These are phyloP conservation scores for Ophiostoma fasciatum DNA, from an alignment of 2,329 filamentous ascomycete species.

Conservation along the genomic window DNA sequence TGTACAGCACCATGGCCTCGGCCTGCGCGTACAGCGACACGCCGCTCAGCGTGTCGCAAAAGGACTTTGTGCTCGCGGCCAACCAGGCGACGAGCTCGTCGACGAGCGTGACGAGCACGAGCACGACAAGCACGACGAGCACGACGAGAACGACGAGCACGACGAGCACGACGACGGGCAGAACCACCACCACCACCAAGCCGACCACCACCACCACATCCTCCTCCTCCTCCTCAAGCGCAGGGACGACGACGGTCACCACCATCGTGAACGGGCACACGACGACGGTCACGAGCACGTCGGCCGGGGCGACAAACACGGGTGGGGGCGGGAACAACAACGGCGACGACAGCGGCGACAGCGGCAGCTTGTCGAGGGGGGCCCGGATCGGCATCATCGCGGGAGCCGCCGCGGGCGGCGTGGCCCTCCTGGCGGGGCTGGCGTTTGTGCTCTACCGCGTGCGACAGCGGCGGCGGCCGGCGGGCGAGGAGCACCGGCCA, in stretches of 20 bases:
- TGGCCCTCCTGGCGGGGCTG: slow-evolving; percentile 11
- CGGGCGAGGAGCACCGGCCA: slow-evolving; percentile 17
- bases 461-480: slow-evolving; percentile 11
- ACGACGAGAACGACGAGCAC: slow-evolving; percentile 1
- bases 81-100: slow-evolving; percentile 4
- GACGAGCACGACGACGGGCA: slow-evolving; percentile 1
- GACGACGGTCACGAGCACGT: slow-evolving; percentile 7
- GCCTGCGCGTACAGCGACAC: slow-evolving; percentile 31
- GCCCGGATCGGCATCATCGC: slow-evolving; percentile 18
- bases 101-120: slow-evolving; percentile 6
- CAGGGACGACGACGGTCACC: slow-evolving; percentile 1
- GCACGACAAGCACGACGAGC: neutral
- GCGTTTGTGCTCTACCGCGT: slow-evolving; percentile 14
- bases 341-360: slow-evolving; percentile 2
- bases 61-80: slow-evolving; percentile 25
- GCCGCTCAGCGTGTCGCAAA: slow-evolving; percentile 25
- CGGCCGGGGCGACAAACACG: slow-evolving; percentile 1
- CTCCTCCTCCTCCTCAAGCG: slow-evolving; percentile 8
- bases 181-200: slow-evolving; percentile 4
- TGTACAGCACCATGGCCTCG: slow-evolving; percentile 27
- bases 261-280: slow-evolving; percentile 1
- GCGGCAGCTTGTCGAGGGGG: slow-evolving; percentile 12
- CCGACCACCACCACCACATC: slow-evolving; percentile 3
- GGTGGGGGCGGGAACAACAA: neutral
- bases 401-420: slow-evolving; percentile 8